phyloP scores from a whole-genome alignment of 2,329 filamentous ascomycete species.

The Venturia nashicola region DNA sequence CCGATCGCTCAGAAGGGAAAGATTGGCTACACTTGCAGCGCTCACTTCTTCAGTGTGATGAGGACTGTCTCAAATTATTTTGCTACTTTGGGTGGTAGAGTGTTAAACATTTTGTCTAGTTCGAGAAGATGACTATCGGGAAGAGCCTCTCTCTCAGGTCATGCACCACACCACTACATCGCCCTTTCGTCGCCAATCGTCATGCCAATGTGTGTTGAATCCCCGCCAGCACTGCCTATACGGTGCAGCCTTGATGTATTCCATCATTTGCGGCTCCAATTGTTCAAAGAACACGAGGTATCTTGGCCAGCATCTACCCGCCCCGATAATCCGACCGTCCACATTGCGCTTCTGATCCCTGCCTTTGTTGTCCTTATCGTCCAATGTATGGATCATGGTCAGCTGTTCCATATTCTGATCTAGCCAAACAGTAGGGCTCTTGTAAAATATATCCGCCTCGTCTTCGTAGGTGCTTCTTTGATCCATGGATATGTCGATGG shows the following conservation, averaged over 20 bases:
- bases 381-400: constrained; percentile 11
- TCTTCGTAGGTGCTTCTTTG: constrained; percentile 64
- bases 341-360: constrained; percentile 8
- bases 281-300: constrained; percentile 44
- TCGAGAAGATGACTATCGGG: not conserved
- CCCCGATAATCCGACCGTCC: constrained; percentile 11
- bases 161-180: constrained; percentile 49
- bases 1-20: not conserved
- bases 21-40: not conserved
- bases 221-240: constrained; percentile 48
- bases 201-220: constrained; percentile 51
- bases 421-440: constrained; percentile 35
- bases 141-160: not conserved
- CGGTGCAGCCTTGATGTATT: constrained; percentile 29
- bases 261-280: constrained; percentile 37
- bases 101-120: not conserved
- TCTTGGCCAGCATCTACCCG: constrained; percentile 27
- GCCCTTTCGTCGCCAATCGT: constrained; percentile 47
- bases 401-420: constrained; percentile 26
- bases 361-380: constrained; percentile 7
- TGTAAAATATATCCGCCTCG: constrained; percentile 87
- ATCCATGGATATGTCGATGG: constrained; percentile 51
- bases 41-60: not conserved
- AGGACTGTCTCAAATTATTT: not conserved
- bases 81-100: not conserved